Evolutionary conservation across 2,329 filamentous ascomycete genomes (phyloP).

Genomic region (Penicillium polonicum): DNA sequence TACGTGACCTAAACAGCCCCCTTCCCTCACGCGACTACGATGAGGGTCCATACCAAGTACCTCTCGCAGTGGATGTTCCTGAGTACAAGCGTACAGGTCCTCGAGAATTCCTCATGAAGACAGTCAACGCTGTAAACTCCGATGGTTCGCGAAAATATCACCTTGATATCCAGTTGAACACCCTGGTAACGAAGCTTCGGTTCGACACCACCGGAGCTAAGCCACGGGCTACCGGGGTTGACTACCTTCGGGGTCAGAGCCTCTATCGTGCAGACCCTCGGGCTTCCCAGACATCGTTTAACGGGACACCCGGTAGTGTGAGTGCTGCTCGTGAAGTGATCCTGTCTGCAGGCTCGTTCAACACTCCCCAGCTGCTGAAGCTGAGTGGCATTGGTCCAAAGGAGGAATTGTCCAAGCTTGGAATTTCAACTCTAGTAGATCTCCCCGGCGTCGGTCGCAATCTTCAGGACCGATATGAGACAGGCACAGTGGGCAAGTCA

Average conservation of each 20-base stretch:
- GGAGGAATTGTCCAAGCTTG: constrained; percentile 51
- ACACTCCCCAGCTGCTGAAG: constrained; percentile 63
- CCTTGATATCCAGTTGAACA: constrained; percentile 54
- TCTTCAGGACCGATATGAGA: constrained; percentile 61
- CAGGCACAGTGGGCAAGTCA: constrained; percentile 50
- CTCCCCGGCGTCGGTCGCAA: constrained; percentile 62
- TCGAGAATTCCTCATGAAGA: constrained; percentile 56
- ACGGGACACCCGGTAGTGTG: constrained; percentile 41
- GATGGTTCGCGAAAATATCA: constrained; percentile 56
- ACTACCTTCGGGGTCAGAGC: constrained; percentile 47
- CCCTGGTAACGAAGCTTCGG: constrained; percentile 46
- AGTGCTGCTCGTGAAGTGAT: constrained; percentile 46
- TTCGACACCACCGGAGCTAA: constrained; percentile 40
- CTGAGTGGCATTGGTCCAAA: constrained; percentile 60
- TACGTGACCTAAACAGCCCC: constrained; percentile 54
- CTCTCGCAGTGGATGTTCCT: constrained; percentile 53
- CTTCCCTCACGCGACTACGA: constrained; percentile 46
- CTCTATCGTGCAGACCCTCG: constrained; percentile 49
- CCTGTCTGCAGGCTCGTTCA: constrained; percentile 55
- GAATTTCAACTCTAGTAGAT: constrained; percentile 54
- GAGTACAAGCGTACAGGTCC: constrained; percentile 52
- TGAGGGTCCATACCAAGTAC: constrained; percentile 58
- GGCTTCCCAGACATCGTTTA: constrained; percentile 18
- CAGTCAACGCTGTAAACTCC: constrained; percentile 49
- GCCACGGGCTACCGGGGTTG: constrained; percentile 48